Evolutionary conservation across 257 asterid species (phyloP).

Genomic region (Gentiana dahurica): DNA sequence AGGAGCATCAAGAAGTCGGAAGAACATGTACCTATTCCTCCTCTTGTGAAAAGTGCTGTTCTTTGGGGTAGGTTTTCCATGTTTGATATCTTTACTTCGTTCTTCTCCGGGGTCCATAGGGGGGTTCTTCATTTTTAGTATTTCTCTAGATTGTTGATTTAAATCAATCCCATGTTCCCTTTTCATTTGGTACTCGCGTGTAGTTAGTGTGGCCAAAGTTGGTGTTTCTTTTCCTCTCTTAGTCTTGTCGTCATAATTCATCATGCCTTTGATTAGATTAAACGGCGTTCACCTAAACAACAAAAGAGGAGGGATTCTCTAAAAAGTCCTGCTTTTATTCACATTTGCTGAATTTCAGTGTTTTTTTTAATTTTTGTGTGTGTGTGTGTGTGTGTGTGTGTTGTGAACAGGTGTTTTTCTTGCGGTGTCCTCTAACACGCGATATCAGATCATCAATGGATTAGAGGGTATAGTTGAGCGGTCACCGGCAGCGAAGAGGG

Average conservation of each 20-base stretch:
- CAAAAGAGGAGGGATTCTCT: too few relatives aligned
- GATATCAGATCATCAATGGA: constrained; percentile 85
- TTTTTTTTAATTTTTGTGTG: background rate
- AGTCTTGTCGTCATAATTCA: too few relatives aligned
- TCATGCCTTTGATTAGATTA: too few relatives aligned
- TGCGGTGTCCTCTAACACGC: constrained; percentile 76
- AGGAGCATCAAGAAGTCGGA: constrained; percentile 84
- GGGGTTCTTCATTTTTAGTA: background rate
- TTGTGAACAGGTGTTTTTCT: constrained; percentile 60
- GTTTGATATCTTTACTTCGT: background rate
- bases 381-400: background rate
- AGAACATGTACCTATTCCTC: constrained; percentile 89
- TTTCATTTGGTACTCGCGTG: too few relatives aligned
- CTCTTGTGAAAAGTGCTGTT: constrained; percentile 74
- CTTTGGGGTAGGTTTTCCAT: constrained; percentile 67
- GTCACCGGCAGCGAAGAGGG: constrained; percentile 55
- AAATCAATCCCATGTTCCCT: background rate
- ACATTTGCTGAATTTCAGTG: background rate
- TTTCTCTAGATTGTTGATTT: background rate
- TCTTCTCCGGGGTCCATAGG: too few relatives aligned
- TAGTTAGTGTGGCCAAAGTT: too few relatives aligned
- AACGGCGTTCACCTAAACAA: too few relatives aligned
- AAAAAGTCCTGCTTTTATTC: too few relatives aligned
- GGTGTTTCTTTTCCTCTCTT: too few relatives aligned
- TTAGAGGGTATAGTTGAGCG: constrained; percentile 63